Conservation (phyloP, 768 basidiomycete genomes). For the Lentinus brumalis region DNA sequence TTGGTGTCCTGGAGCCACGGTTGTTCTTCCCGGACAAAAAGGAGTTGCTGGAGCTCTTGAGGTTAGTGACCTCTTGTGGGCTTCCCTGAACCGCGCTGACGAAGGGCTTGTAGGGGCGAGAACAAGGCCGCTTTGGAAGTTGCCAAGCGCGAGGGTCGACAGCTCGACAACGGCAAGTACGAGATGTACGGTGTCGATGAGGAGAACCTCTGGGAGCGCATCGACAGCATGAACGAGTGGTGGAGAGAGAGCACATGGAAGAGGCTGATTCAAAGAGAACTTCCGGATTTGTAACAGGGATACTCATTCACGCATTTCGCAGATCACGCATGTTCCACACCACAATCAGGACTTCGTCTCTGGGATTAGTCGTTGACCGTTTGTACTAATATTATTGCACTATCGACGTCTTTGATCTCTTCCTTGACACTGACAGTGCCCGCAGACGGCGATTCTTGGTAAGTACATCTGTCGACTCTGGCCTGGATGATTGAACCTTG, state of each 20-base stretch:
- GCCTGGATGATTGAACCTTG: too few relatives aligned
- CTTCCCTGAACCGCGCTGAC: conserved; percentile 1
- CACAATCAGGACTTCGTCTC: background rate
- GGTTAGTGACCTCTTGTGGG: conserved; percentile 41
- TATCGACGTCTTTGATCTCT: background rate
- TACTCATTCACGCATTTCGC: background rate
- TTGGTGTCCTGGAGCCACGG: conserved; percentile 81
- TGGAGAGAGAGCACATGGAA: conserved; percentile 93
- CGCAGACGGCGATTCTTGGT: background rate
- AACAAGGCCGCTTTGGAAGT: conserved; percentile 83
- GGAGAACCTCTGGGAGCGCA: conserved; percentile 81
- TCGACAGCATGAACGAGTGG: conserved; percentile 85
- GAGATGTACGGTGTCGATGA: conserved; percentile 87
- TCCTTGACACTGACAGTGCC: too few relatives aligned
- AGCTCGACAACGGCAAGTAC: conserved; percentile 73
- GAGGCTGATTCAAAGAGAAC: conserved; percentile 76
- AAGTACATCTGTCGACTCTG: too few relatives aligned
- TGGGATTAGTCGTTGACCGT: background rate
- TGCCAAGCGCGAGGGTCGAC: conserved; percentile 68
- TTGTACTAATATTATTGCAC: background rate
- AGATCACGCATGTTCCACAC: background rate
- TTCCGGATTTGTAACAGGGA: conserved; percentile 62
- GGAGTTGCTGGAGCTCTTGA: conserved; percentile 78
- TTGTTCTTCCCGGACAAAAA: conserved; percentile 85
- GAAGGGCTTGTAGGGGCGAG: conserved; percentile 58